Evolutionary conservation across 331 rosid genomes (phyloP).

Genomic region (Stylosanthes scabra): DNA sequence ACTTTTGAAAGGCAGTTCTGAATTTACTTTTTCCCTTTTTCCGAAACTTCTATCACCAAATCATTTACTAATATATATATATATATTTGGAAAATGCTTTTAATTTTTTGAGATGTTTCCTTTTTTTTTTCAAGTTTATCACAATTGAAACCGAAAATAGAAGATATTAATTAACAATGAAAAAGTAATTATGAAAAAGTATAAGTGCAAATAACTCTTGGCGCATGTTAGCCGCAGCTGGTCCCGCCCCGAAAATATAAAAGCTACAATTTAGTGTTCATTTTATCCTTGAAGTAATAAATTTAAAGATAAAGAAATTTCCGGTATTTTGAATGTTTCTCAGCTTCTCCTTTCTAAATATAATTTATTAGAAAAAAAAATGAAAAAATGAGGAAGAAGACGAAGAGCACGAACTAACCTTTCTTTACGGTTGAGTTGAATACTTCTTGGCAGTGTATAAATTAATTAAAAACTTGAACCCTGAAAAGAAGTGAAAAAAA

Average conservation of each 20-base stretch:
- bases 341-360: not conserved
- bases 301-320: not conserved
- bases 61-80: no score
- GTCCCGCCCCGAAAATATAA: slow-evolving; percentile 35
- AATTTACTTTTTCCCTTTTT: no score
- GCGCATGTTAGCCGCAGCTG: slow-evolving; percentile 42
- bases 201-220: slow-evolving; percentile 18
- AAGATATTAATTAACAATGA: not conserved
- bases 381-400: not conserved
- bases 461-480: slow-evolving; percentile 5
- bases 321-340: not conserved
- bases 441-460: not conserved
- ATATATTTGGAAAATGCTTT: no score
- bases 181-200: not conserved
- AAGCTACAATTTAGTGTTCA: not conserved
- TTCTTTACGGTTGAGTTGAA: slow-evolving; percentile 2
- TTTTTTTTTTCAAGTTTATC: not conserved
- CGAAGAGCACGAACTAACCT: not conserved
- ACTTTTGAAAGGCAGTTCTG: no score
- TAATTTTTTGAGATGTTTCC: not conserved
- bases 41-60: no score
- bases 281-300: not conserved
- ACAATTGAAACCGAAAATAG: not conserved
- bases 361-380: not conserved
- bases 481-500: not conserved